Conservation (phyloP, 345 rosid species). For the Populus nigra region DNA sequence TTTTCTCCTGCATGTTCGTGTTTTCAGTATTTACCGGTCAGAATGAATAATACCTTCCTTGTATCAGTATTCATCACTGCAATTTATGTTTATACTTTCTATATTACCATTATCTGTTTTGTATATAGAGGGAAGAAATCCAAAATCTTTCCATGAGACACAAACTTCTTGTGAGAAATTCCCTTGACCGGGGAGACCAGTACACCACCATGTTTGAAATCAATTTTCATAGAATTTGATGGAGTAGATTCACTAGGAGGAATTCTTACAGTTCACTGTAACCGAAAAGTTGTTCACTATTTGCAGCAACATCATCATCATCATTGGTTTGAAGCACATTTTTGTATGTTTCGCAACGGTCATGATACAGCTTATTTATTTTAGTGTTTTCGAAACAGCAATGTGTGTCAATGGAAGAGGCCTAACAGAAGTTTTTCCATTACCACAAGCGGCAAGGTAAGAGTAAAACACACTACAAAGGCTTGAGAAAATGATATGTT, state of each 20-base stretch:
- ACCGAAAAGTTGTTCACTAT: too few relatives aligned
- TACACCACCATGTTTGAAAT: not conserved
- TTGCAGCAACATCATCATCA: not conserved
- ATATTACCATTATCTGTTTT: not conserved
- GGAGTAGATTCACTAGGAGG: not conserved
- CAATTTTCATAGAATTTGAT: not conserved
- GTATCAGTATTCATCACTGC: not conserved
- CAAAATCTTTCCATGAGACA: not conserved
- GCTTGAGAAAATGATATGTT: too few relatives aligned
- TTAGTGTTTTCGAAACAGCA: too few relatives aligned
- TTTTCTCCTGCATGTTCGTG: not conserved
- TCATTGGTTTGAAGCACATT: not conserved
- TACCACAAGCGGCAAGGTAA: not conserved
- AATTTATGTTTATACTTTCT: too few relatives aligned
- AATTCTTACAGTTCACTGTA: not conserved
- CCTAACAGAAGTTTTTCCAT: too few relatives aligned
- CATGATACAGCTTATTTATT: not conserved
- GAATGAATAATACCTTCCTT: not conserved
- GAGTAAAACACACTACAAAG: not conserved
- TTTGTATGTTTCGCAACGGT: not conserved
- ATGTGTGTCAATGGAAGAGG: too few relatives aligned
- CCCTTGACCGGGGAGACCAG: not conserved
- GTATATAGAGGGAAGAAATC: not conserved
- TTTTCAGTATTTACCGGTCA: constrained; percentile 15
- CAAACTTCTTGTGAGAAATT: not conserved